phyloP scores from a whole-genome alignment of 768 basidiomycete genomes.

The Tylopilus balloui region DNA sequence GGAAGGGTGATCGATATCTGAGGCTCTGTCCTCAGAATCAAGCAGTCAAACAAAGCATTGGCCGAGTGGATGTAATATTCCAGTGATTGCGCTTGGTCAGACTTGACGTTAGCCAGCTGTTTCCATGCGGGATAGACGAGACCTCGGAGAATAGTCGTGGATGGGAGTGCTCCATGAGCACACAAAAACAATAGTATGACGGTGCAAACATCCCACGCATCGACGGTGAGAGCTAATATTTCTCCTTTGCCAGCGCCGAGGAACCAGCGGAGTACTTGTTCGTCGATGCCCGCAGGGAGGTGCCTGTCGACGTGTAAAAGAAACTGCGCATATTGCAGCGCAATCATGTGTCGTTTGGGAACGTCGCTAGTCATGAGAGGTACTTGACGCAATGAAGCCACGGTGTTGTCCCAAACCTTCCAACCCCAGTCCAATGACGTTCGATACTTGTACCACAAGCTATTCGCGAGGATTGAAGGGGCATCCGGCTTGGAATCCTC shows the following conservation, averaged over 20 bases:
- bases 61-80: slow-evolving; percentile 56
- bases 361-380: slow-evolving; percentile 50
- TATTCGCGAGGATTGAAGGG: slow-evolving; percentile 66
- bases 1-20: slow-evolving; percentile 37
- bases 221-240: slow-evolving; percentile 51
- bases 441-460: slow-evolving; percentile 80
- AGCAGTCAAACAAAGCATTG: slow-evolving; percentile 54
- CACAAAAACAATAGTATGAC: slow-evolving; percentile 60
- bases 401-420: slow-evolving; percentile 81
- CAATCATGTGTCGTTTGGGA: slow-evolving; percentile 45
- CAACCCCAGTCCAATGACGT: slow-evolving; percentile 70
- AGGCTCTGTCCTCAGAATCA: slow-evolving; percentile 54
- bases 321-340: slow-evolving; percentile 65
- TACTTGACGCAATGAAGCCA: slow-evolving; percentile 69
- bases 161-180: slow-evolving; percentile 62
- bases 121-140: slow-evolving; percentile 79
- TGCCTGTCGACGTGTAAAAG: slow-evolving; percentile 73
- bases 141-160: slow-evolving; percentile 68
- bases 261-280: slow-evolving; percentile 69
- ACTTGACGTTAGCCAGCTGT: slow-evolving; percentile 41
- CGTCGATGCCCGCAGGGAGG: slow-evolving; percentile 67
- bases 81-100: slow-evolving; percentile 38
- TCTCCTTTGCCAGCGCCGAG: slow-evolving; percentile 62
- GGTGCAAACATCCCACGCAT: slow-evolving; percentile 65
- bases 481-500: slow-evolving; percentile 56